Evolutionary conservation across 805 yeast genomes (phyloP).

Genomic region (Saccharomycopsis sp.): DNA sequence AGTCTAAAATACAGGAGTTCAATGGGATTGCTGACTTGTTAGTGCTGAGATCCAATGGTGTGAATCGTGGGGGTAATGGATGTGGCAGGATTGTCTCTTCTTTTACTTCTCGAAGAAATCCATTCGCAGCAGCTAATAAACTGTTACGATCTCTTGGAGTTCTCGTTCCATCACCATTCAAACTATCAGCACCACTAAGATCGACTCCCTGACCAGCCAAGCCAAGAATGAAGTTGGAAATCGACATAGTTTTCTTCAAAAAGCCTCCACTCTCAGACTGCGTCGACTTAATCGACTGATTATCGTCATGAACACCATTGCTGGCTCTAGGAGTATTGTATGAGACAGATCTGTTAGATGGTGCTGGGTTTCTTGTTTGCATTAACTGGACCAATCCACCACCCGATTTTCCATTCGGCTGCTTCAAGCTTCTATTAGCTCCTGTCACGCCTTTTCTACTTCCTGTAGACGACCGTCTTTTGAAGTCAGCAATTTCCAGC

Average conservation of each 20-base stretch:
- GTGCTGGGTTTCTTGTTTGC: background rate
- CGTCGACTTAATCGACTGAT: background rate
- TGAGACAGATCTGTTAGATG: background rate
- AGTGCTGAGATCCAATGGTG: conserved; percentile 26
- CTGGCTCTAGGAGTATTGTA: background rate
- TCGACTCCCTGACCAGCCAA: too few species aligned
- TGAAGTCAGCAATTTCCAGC: background rate
- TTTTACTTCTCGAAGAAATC: too few species aligned
- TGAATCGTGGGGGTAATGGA: conserved; percentile 24
- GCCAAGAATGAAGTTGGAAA: background rate
- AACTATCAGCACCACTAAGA: conserved; percentile 2
- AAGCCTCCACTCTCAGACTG: background rate
- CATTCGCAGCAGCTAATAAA: background rate
- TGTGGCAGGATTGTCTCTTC: conserved; percentile 9
- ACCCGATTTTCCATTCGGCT: background rate
- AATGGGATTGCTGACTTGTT: conserved; percentile 43
- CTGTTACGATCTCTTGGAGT: background rate
- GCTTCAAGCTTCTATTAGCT: background rate
- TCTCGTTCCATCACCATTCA: background rate
- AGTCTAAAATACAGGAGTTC: conserved; percentile 61
- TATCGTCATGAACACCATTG: background rate
- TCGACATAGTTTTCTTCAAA: background rate
- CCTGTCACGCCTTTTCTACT: background rate
- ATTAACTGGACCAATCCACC: background rate
- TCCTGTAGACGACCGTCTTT: background rate